Evolutionary conservation across 305 asterid species (phyloP), one percentile per base, ranked within the genome.

Genomic region (Nicotiana rustica): DNA sequence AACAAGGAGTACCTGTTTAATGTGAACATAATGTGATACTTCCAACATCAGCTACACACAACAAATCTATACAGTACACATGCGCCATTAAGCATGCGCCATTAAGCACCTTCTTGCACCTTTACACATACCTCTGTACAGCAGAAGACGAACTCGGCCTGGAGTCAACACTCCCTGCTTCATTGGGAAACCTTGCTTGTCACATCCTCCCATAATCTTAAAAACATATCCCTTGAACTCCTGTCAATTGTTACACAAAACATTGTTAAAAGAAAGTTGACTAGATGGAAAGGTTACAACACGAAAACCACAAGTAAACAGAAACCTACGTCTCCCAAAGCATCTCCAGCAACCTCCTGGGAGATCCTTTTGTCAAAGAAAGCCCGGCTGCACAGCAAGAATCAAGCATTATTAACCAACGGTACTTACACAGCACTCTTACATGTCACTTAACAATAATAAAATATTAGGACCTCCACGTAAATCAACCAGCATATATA

Each of bases 121-220:
- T 10, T 12, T 17, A 2, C 19, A 78, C 49, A 36, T 18, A 87
- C 90, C 90, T 83, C 90, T 73, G 80, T 83, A 19, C 33, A 87
- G 75, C 62, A 87, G 69, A n/a, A 87, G 90, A 12, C 90, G 86
- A 36, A 87, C 90, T 29, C 90, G 85, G 29, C 88, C 88, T 29
- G 88, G 88, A 44, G 90, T 87, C 49, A 87, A 67, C 31, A 87
- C 90, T 70, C 90, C 90, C 85, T 87, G 90, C 77, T 87, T 87
- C 90, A 87, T 87, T 44, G 90, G 90, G n/a, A 87, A 87, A 13
- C 90, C 90, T 57, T 87, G 90, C 33, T 87, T 87, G 73, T 87
- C 90, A 78, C 90, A 87, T 9, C 90, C 90, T 25, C 90, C 90
- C 88, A 81, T 87, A 31, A 87, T 87, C 79, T 87, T 87, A 69